Evolutionary conservation across 129 eudicot species (phyloP), one percentile per base, ranked within the genome.

Genomic region (Solidago caesia): DNA sequence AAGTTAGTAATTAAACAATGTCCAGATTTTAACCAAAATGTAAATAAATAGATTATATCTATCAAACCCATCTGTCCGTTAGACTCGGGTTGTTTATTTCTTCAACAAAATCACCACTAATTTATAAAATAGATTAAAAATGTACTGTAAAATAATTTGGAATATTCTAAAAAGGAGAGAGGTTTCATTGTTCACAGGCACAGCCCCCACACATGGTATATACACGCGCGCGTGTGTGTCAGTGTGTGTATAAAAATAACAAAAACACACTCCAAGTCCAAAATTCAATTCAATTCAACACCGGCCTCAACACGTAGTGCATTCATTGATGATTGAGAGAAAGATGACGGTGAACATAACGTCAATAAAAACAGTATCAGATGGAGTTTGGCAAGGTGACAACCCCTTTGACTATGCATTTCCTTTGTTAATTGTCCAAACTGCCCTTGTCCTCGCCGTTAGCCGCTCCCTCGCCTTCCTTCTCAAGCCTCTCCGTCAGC

Each of bases 401-500:
- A 90, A 90, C 63, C 92, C 96, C 2, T 74, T 90, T 0, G 81
- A 90, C 61, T 87, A 79, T 16, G 96, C 96, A 7, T 89, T 91
- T 41, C 96, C 96, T 4, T 63, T 91, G 77, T 46, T 91, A 33
- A 87, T 91, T 13, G 76, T 85, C 59, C 97, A 91, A 76, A 87
- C 92, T 44, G 84, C 82, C 67, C 71, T 91, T 2, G 77, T 89
- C 65, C 85, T 91, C 65, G 64, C 77, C 71, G 57, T 91, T 64
- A 78, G 86, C 77, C 96, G 96, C 73, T 71, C 73, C 60, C 89
- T 91, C 69, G 90, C 89, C 77, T 80, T 91, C 90, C 84, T 87
- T 80, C 79, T 91, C 71, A 91, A 87, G 57, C 96, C 97, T 48
- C 92, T 91, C 75, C 96, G 97, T 2, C 97, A 91, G 46, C 97